A percentile compares a stretch with the other conserved stretches of the same genome.
phyloP scores from a whole-genome alignment of 1,139 yeast species.

The Sugiyamaella castrensis region DNA sequence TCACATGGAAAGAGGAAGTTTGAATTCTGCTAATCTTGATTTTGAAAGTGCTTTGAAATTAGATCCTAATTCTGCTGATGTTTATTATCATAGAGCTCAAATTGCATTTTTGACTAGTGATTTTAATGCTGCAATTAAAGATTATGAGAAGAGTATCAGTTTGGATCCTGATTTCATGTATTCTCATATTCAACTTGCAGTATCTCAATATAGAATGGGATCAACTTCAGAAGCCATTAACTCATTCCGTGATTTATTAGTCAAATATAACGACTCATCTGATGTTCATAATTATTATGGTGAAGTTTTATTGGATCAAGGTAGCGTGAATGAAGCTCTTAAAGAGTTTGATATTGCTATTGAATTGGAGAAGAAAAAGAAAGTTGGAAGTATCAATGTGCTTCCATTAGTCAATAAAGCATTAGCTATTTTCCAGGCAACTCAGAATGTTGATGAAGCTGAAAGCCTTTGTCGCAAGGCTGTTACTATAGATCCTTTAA shows the following conservation, averaged over 20 bases:
- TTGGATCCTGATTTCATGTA: conserved; percentile 74
- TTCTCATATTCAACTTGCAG: conserved; percentile 89
- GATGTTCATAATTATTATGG: conserved; percentile 96
- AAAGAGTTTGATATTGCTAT: conserved; percentile 86
- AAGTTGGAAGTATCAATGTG: conserved; percentile 67
- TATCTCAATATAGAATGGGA: conserved; percentile 84
- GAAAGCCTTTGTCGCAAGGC: conserved; percentile 72
- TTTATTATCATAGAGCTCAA: conserved; percentile 94
- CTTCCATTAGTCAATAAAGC: conserved; percentile 92
- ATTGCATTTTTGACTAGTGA: conserved; percentile 78
- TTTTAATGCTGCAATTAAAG: conserved; percentile 65
- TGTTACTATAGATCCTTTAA: conserved; percentile 74
- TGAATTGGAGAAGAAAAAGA: conserved; percentile 62
- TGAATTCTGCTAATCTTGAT: conserved; percentile 61
- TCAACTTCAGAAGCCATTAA: conserved; percentile 57
- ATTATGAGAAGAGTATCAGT: conserved; percentile 74
- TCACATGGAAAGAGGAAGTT: conserved; percentile 68
- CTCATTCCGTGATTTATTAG: conserved; percentile 69
- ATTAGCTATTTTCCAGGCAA: conserved; percentile 43
- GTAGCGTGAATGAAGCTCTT: conserved; percentile 67
- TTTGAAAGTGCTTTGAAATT: conserved; percentile 70
- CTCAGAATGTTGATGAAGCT: conserved; percentile 51
- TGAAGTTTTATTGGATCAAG: conserved; percentile 83
- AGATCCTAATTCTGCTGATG: conserved; percentile 73
- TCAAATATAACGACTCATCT: conserved; percentile 79